Evolutionary conservation across 257 asterid genomes (phyloP).

Genomic region (Capsicum rhomboideum): DNA sequence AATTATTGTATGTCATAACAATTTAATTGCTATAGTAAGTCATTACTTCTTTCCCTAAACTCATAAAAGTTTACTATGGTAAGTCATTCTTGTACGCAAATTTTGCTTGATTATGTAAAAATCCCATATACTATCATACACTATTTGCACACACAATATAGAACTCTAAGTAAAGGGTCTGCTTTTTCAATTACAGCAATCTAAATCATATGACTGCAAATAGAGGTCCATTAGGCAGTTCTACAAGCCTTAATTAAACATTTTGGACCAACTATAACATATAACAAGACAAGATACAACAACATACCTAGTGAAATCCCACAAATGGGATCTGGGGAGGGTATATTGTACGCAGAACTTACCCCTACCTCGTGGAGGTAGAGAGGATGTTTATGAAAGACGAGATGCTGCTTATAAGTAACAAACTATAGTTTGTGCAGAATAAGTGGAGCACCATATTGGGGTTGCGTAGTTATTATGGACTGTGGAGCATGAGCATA

Average conservation of each 20-base stretch:
- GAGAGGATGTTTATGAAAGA: too few relatives aligned
- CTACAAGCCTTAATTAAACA: neutral
- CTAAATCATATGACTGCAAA: neutral
- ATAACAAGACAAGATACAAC: too few relatives aligned
- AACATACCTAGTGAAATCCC: too few relatives aligned
- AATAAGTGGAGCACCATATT: constrained; percentile 20
- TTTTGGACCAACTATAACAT: neutral
- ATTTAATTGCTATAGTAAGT: neutral
- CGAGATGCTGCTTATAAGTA: neutral
- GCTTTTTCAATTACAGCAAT: neutral
- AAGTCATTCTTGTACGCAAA: neutral
- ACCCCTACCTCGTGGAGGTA: too few relatives aligned
- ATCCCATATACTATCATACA: too few relatives aligned
- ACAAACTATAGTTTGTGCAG: constrained; percentile 7
- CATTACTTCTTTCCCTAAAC: neutral
- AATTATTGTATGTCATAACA: too few relatives aligned
- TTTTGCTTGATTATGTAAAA: neutral
- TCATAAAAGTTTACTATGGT: neutral
- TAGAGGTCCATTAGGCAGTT: neutral
- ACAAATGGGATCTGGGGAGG: too few relatives aligned
- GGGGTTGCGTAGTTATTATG: constrained; percentile 15
- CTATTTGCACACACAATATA: neutral
- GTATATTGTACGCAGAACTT: too few relatives aligned
- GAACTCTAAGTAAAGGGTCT: neutral
- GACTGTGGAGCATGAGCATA: constrained; percentile 23